Conservation (phyloP, 192 early-diverging fungal species). For the Coemansia sp. region DNA sequence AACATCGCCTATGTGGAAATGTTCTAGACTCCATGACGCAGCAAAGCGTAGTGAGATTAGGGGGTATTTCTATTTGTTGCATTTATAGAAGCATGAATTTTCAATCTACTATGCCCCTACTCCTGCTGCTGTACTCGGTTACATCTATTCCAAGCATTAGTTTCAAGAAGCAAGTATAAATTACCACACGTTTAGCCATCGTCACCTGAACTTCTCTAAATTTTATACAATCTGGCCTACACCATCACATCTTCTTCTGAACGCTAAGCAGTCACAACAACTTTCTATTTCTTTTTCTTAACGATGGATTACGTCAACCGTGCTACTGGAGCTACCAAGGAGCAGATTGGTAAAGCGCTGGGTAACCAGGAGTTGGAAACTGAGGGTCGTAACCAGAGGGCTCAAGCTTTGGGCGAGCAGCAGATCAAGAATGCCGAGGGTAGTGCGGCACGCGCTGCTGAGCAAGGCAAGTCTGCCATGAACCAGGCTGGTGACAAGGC, state of each 20-base stretch:
- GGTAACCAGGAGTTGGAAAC: slow-evolving; percentile 14
- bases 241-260: background rate
- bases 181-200: background rate
- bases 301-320: slow-evolving; percentile 25
- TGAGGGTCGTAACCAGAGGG: slow-evolving; percentile 11
- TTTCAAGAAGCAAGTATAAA: background rate
- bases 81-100: background rate
- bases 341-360: slow-evolving; percentile 11
- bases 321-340: slow-evolving; percentile 21
- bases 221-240: background rate
- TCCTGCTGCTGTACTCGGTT: too few relatives aligned
- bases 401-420: slow-evolving; percentile 21
- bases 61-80: too few relatives aligned
- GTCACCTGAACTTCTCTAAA: background rate
- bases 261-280: background rate
- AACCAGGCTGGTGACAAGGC: slow-evolving; percentile 6
- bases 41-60: too few relatives aligned
- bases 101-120: background rate
- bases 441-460: background rate
- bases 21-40: too few relatives aligned
- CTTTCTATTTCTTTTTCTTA: background rate
- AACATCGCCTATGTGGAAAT: too few relatives aligned
- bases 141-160: background rate
- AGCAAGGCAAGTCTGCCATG: background rate
- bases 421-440: slow-evolving; percentile 8